Base-by-base conservation (phyloP, 2,329 filamentous ascomycete genomes). In the Penicillium glabrum region DNA sequence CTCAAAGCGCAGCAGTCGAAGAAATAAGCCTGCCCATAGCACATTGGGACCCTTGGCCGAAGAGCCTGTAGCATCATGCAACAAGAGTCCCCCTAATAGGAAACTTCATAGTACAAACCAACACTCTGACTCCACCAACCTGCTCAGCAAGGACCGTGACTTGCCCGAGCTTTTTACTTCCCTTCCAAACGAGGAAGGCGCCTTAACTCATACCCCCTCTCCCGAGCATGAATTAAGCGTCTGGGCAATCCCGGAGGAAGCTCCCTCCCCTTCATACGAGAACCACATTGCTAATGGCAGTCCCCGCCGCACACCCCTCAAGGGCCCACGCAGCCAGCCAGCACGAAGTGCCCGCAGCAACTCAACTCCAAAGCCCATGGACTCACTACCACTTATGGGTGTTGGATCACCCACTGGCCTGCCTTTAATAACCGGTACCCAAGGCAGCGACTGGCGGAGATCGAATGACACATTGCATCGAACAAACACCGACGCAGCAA, bases 271-370 rank as follows among this genome's bases (percentile, higher is more conserved):
- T 7, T 60, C 39, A 9, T 26, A 62, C 14, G 68, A 71, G 43
- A 70, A 71, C 46, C 56, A 60, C 2, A 55, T 65, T 5, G 53
- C 48, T 21, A 61, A 59, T 19, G 66, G 67, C 11, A 72, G 72
- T 41, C 71, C 70, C 29, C 71, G 71, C 16, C 67, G 71, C 1
- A 66, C 72, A 10, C 61, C 58, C 1, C 67, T 74, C 10, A 74
- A 70, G 46, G 72, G 72, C 1, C 72, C 72, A 14, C 71, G 72
- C 29, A 69, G 24, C 27, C 72, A 72, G 53, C 72, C 71, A 0
- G 53, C 37, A 4, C 62, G 52, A n/a, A 43, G 62, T 26, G 44
- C 53, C 23, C 64, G 64, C 19, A 69, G 63, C 35, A 70, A 60
- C 46, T 58, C 61, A 8, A 56, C 57, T 9, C 49, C 61, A 2